Evolutionary conservation across 2,329 filamentous ascomycete species (phyloP).

Genomic region (Penicillium italicum): DNA sequence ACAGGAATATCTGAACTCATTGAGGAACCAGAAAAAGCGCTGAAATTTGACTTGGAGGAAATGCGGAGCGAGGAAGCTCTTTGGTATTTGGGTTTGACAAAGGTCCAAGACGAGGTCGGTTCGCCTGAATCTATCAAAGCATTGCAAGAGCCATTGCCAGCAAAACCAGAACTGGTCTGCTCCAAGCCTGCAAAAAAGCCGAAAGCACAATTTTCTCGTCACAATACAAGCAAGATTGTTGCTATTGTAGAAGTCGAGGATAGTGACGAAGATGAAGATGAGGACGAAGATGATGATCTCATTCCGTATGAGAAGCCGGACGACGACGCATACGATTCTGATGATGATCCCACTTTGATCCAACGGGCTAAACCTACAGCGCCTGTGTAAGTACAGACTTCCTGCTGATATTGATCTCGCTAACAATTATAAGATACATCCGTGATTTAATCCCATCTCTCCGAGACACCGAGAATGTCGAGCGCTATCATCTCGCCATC

Average conservation of each 20-base stretch:
- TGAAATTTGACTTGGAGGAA: conserved; percentile 83
- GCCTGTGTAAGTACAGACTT: conserved; percentile 59
- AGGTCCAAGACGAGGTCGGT: conserved; percentile 62
- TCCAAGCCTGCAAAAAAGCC: conserved; percentile 6
- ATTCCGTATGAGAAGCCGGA: conserved; percentile 79
- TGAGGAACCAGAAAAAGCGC: conserved; percentile 63
- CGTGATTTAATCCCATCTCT: conserved; percentile 77
- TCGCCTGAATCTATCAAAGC: conserved; percentile 50
- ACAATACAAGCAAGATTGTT: conserved; percentile 44
- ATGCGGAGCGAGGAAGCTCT: conserved; percentile 67
- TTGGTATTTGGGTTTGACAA: conserved; percentile 68
- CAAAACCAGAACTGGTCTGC: conserved; percentile 13
- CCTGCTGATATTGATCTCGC: background rate
- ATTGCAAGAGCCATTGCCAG: conserved; percentile 13
- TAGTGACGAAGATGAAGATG: conserved; percentile 29
- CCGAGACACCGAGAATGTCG: conserved; percentile 76
- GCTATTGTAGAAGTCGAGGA: conserved; percentile 63
- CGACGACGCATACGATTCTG: conserved; percentile 84
- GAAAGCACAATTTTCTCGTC: conserved; percentile 2
- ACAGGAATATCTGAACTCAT: conserved; percentile 65
- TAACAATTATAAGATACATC: conserved; percentile 58
- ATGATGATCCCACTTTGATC: conserved; percentile 86
- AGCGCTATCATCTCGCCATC: conserved; percentile 76
- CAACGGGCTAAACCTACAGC: conserved; percentile 76
- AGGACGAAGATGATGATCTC: conserved; percentile 64